Evolutionary conservation across 1,284 basidiomycete species (phyloP), one percentile per base, ranked within the genome.

Genomic region (Ceratobasidium sp.): DNA sequence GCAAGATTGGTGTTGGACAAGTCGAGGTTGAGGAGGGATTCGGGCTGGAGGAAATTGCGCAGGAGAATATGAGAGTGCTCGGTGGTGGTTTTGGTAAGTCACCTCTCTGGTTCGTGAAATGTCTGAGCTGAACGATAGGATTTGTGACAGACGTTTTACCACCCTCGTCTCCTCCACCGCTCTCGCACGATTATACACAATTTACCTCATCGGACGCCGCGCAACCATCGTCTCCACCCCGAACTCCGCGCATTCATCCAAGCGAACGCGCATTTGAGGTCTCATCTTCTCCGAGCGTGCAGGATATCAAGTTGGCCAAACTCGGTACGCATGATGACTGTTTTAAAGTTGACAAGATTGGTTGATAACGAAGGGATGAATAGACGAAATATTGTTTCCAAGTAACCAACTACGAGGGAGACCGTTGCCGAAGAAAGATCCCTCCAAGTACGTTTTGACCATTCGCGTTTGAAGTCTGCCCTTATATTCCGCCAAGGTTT

Each of bases 301-400:
- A 39, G 4, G 55, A 44, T 10, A 33, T 18, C 26, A 46, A 58
- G 44, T 26, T 75, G 6, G 40, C 58, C n/a, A 75, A 75, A 42
- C 42, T 75, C 44, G 71, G 58, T 46, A 61, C 51, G 71, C 49
- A 53, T 20, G 33, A 10, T 23, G 13, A 10, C 5, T 23, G 10
- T 28, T 15, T 18, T 33, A 49, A 28, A 18, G 1, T 20, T 40
- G 20, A 10, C 13, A n/a, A n/a, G 39, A 12, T 66, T 67, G 20
- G 26, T 20, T 7, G 39, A 12, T 42, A 5, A 26, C n/a, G 39
- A 44, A 44, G 28, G 28, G 40, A 18, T 23, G 44, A 20, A 13
- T 26, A 75, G 71, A 75, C 33, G 71, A 75, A n/a, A 53, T 75
- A 18, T 20, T 75, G 10, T 75, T 75, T 44, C 71, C 71, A 49